Base-by-base conservation (phyloP, 108 stramenopile genomes). In the Conticribra weissflogii region DNA sequence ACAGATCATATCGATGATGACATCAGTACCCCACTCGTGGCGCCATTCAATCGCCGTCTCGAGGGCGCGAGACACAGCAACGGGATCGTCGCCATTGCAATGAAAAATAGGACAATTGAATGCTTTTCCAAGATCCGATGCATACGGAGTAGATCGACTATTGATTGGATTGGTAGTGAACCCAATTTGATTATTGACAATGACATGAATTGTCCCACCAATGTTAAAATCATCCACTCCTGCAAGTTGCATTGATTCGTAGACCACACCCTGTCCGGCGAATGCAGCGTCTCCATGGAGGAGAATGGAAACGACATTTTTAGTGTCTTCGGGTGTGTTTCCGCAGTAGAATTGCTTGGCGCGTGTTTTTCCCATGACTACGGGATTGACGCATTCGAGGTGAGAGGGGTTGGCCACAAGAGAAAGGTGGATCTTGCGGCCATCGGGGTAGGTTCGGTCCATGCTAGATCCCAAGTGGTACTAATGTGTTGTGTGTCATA, bases 271-370 rank as follows among this genome's bases (percentile, higher is more conserved):
- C 81, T 98, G 98, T 30, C 99, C 99, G 5, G 97, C 96, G 81
- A 99, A 98, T 18, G 99, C 98, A 28, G 99, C 99, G 81, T 99
- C 99, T 48, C 99, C 99, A 71, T 99, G 99, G n/a, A 99, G 78
- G 21, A 99, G 78, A 57, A 99, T 91, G n/a, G 97, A 88, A 65
- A 99, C 94, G 61, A 85, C 85, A 53, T 91, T 91, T 36, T 88
- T 81, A 44, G 66, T 78, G 68, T 95, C 93, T 33, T 92, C 95
- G 21, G 75, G 71, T 15, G 86, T 86, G 71, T 98, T 88, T 19
- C 98, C 98, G 53, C 90, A 90, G 77, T 98, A 97, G 78, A 96
- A 99, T 79, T 98, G 98, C 64, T 97, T 97, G 59, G 98, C 98
- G n/a, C 99, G 90, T 18, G 90, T 76, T 84, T 99, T 99, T 28